Conservation (phyloP, 129 eudicot genomes). For the Erigeron canadensis region DNA sequence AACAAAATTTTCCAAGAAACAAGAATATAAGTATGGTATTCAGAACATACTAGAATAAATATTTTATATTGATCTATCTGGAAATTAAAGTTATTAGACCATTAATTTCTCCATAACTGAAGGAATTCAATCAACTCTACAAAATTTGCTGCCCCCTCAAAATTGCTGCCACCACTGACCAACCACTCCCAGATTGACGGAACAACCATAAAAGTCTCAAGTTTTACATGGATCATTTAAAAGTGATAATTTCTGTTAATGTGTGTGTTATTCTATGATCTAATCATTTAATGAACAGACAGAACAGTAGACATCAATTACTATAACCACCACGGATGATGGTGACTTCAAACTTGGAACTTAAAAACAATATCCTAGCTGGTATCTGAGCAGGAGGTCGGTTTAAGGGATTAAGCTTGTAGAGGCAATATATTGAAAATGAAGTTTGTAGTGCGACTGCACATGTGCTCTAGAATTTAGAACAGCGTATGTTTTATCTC, state of each 20-base stretch:
- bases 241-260: background rate
- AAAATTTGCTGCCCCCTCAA: background rate
- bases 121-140: background rate
- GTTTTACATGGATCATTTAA: background rate
- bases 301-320: background rate
- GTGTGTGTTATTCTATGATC: background rate
- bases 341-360: slow-evolving; percentile 3
- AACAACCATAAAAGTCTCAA: background rate
- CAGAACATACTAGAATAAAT: slow-evolving; percentile 11
- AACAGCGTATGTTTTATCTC: background rate
- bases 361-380: background rate
- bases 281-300: background rate
- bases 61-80: background rate
- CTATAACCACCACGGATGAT: slow-evolving; percentile 2
- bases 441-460: background rate
- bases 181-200: slow-evolving; percentile 1
- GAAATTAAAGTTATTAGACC: background rate
- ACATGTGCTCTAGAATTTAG: background rate
- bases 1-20: slow-evolving; percentile 1
- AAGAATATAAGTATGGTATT: background rate
- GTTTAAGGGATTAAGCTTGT: background rate
- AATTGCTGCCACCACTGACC: background rate
- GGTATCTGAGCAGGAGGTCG: background rate
- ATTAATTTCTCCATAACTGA: background rate
- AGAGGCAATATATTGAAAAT: background rate